Evolutionary conservation across 306 rosid genomes (phyloP).

Genomic region (Acacia melanoxylon): DNA sequence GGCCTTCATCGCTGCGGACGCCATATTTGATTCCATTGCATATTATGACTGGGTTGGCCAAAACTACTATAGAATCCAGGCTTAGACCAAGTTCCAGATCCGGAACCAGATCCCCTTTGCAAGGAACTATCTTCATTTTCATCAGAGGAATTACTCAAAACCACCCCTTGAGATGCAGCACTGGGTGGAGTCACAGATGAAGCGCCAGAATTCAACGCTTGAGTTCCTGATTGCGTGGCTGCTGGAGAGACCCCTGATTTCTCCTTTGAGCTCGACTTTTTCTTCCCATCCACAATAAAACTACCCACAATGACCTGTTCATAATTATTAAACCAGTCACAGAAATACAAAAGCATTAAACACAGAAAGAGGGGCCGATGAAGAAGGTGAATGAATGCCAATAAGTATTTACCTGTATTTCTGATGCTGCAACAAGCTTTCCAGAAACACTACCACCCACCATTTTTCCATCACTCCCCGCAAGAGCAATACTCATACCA

Average conservation of each 20-base stretch:
- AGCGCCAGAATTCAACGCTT: constrained; percentile 59
- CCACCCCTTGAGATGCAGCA: constrained; percentile 62
- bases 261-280: constrained; percentile 47
- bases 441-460: constrained; percentile 82
- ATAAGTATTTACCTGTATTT: constrained; percentile 58
- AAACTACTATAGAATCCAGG: constrained; percentile 40
- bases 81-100: background rate
- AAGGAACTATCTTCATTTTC: constrained; percentile 31
- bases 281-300: constrained; percentile 60
- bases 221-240: constrained; percentile 31
- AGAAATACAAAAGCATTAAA: background rate
- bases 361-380: background rate
- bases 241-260: constrained; percentile 51
- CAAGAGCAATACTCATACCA: constrained; percentile 55
- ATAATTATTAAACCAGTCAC: constrained; percentile 22
- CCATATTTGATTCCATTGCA: constrained; percentile 60
- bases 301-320: constrained; percentile 75
- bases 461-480: constrained; percentile 64
- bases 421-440: constrained; percentile 63
- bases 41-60: constrained; percentile 49
- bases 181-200: constrained; percentile 49
- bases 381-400: background rate
- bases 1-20: constrained; percentile 54
- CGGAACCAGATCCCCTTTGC: background rate
- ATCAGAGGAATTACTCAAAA: constrained; percentile 67